Evolutionary conservation across 78 protist species (phyloP).

Genomic region (Dictyostelium firmibasis): DNA sequence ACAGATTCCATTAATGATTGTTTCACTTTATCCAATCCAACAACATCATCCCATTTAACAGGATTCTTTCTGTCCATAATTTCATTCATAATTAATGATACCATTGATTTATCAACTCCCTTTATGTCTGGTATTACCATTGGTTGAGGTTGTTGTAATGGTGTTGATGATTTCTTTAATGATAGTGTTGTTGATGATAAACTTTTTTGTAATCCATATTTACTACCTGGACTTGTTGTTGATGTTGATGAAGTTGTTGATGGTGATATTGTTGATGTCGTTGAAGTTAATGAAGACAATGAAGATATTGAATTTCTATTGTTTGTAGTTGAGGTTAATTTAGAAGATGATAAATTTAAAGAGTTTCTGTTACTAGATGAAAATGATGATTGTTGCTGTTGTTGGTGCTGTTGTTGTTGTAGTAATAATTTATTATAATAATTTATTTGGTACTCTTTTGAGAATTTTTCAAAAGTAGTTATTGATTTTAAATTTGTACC

Average conservation of each 20-base stretch:
- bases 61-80: slow-evolving; percentile 52
- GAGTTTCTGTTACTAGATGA: background rate
- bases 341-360: background rate
- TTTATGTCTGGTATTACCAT: slow-evolving; percentile 51
- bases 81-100: slow-evolving; percentile 72
- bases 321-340: background rate
- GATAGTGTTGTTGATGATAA: background rate
- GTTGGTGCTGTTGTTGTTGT: background rate
- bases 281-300: background rate
- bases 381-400: background rate
- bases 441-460: background rate
- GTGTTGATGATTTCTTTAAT: background rate
- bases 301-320: background rate
- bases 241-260: background rate
- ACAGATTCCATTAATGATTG: slow-evolving; percentile 80
- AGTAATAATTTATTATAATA: background rate
- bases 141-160: background rate
- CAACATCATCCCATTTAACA: slow-evolving; percentile 74
- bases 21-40: slow-evolving; percentile 75
- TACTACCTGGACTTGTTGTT: background rate
- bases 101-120: slow-evolving; percentile 48
- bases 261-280: background rate
- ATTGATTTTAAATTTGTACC: background rate
- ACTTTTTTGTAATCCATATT: background rate
- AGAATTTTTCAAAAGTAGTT: background rate